Base-by-base conservation (phyloP, 495 filamentous ascomycete genomes). In the Aspergillus mulundensis region DNA sequence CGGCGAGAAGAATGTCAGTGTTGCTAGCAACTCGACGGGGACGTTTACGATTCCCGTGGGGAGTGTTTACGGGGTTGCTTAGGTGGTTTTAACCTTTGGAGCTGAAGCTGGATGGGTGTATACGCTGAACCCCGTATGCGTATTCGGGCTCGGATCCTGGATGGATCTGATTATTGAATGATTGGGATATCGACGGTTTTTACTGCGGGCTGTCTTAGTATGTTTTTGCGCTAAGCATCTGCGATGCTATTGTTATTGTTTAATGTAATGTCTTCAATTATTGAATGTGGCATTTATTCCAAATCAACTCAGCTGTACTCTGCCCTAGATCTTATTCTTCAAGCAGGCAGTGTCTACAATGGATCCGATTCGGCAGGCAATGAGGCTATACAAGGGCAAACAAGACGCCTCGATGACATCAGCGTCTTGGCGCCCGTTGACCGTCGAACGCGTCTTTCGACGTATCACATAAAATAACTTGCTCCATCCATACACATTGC, bases 41-140 rank as follows among this genome's bases (percentile, higher is more conserved):
- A 50, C 40, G 16, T 66, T 66, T 42, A 62, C 49, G 18, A 64
- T 67, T 42, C 55, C 57, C 1, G 68, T 70, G 44, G 63, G 56
- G 16, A 52, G 63, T 49, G 58, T 61, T 41, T 67, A 65, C 46
- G 68, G 68, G 24, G 59, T 67, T 51, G 64, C 66, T 14, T 71
- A 61, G 62, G 11, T 5, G 10, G 15, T 46, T 21, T 10, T 21
- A 3, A 8, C 25, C 8, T 19, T 42, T 24, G 14, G 14, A n/a
- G 10, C 42, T 25, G 18, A 15, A 16, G 15, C 19, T 43, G 40
- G 20, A 6, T n/a, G n/a, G n/a, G n/a, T n/a, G n/a, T n/a, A n/a
- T n/a, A n/a, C n/a, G n/a, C n/a, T n/a, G n/a, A n/a, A n/a, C n/a
- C n/a, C n/a, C 32, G 7, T 36, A 28, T 36, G 32, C 8, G 32